Evolutionary conservation across 176 grass and related monocot species (phyloP).

Genomic region (Aegilops sharonensis): DNA sequence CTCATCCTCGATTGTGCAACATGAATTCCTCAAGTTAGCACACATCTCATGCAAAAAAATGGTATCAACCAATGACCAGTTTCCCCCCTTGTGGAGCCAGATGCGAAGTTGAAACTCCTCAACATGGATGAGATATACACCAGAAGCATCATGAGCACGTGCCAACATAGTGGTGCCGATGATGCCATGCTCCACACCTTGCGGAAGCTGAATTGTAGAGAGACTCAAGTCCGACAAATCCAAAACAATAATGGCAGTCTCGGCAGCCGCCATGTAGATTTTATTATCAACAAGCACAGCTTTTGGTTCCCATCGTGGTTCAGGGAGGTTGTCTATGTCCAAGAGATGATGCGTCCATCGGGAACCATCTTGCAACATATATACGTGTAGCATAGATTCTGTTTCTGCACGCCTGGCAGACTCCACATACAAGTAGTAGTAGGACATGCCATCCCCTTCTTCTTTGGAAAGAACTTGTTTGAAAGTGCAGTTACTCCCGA

Average conservation of each 20-base stretch:
- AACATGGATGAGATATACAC: not conserved
- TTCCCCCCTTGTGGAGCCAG: not conserved
- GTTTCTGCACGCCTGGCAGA: not conserved
- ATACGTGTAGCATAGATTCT: not conserved
- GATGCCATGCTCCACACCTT: not conserved
- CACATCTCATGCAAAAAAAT: not conserved
- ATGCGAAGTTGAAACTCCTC: not conserved
- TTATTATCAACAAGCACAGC: not conserved
- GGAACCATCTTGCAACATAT: not conserved
- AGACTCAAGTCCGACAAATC: not conserved
- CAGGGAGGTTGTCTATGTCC: too few species aligned
- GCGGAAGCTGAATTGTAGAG: not conserved
- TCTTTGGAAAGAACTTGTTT: not conserved
- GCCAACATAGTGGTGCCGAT: not conserved
- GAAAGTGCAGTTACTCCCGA: not conserved
- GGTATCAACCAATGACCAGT: not conserved
- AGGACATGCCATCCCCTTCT: not conserved
- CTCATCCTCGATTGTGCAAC: not conserved
- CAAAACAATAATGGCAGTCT: not conserved
- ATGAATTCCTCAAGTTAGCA: not conserved
- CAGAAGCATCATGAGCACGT: not conserved
- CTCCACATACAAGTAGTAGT: not conserved
- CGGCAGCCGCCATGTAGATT: not conserved
- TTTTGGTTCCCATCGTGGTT: rapidly evolving
- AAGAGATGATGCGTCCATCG: not conserved